A percentile compares a stretch with the other conserved stretches of the same genome.
Evolutionary conservation across 106 monocot genomes (phyloP).

Genomic region (Phalaenopsis equestris): DNA sequence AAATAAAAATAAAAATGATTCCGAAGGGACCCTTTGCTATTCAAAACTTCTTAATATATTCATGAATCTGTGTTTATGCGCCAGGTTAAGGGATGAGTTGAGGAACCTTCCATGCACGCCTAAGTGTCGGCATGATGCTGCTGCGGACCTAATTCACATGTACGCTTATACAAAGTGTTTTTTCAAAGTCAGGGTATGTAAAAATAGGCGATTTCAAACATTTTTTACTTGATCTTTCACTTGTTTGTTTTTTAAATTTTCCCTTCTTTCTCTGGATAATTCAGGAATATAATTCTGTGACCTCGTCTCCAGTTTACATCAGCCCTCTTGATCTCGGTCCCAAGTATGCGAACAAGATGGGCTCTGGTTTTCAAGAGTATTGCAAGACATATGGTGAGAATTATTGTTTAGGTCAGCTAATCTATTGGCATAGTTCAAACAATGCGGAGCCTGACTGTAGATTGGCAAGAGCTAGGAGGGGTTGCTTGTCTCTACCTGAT

Average conservation of each 20-base stretch:
- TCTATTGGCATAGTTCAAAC: conserved; percentile 83
- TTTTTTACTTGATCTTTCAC: not conserved
- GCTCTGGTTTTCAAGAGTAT: conserved; percentile 78
- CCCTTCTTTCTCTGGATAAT: not conserved
- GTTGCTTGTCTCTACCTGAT: conserved; percentile 76
- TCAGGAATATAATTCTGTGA: conserved; percentile 71
- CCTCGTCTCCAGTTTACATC: conserved; percentile 85
- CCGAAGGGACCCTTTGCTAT: not conserved
- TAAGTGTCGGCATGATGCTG: conserved; percentile 88
- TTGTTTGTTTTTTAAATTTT: not conserved
- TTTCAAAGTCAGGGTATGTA: conserved; percentile 64
- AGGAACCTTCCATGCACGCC: conserved; percentile 67
- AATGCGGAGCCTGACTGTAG: conserved; percentile 74
- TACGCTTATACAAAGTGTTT: conserved; percentile 88
- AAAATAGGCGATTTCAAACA: not conserved
- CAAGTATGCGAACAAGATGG: conserved; percentile 78
- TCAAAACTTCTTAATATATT: not conserved
- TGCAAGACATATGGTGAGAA: conserved; percentile 81
- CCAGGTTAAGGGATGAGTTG: conserved; percentile 87
- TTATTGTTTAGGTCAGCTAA: conserved; percentile 89
- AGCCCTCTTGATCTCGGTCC: conserved; percentile 94
- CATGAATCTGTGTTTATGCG: not conserved
- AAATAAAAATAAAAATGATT: no score
- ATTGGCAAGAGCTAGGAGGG: conserved; percentile 63
- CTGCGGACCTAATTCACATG: conserved; percentile 91